Evolutionary conservation across 768 basidiomycete species (phyloP).

Genomic region (Leccinum olivaceopallidum): DNA sequence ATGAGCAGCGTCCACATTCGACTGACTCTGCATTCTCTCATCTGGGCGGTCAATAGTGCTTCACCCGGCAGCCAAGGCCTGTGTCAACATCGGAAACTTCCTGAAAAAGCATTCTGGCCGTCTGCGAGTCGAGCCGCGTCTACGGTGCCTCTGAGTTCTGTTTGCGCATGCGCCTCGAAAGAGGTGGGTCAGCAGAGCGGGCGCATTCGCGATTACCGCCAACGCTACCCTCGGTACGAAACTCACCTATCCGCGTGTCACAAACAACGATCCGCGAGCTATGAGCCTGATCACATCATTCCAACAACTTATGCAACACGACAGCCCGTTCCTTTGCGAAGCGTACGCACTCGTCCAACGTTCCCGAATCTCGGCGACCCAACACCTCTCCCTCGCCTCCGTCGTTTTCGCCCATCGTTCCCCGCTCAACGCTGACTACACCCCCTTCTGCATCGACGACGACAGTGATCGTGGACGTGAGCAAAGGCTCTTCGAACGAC

Average conservation of each 20-base stretch:
- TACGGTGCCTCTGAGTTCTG: background rate
- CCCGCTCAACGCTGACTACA: slow-evolving; percentile 26
- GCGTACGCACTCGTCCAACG: slow-evolving; percentile 19
- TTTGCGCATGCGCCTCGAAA: background rate
- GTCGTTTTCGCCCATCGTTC: slow-evolving; percentile 21
- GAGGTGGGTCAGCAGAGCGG: background rate
- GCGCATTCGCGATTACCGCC: background rate
- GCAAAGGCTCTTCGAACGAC: slow-evolving; percentile 86
- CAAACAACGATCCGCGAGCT: background rate
- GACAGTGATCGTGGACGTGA: slow-evolving; percentile 70
- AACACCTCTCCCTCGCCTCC: slow-evolving; percentile 12
- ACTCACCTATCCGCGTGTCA: background rate
- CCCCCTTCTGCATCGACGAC: slow-evolving; percentile 46
- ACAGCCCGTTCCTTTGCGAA: slow-evolving; percentile 25
- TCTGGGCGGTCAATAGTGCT: too few relatives aligned
- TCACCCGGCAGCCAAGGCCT: too few relatives aligned
- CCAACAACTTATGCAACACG: slow-evolving; percentile 23
- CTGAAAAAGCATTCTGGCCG: too few relatives aligned
- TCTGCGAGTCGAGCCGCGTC: background rate
- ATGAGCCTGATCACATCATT: slow-evolving; percentile 12
- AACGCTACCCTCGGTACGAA: background rate
- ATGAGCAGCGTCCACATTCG: too few relatives aligned
- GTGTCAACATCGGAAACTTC: too few relatives aligned
- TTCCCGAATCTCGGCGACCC: slow-evolving; percentile 1
- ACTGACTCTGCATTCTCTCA: too few relatives aligned